These are phyloP conservation scores for Peronospora farinosa DNA, from an alignment of 352 stramenopile species.

Conservation along the genomic window DNA sequence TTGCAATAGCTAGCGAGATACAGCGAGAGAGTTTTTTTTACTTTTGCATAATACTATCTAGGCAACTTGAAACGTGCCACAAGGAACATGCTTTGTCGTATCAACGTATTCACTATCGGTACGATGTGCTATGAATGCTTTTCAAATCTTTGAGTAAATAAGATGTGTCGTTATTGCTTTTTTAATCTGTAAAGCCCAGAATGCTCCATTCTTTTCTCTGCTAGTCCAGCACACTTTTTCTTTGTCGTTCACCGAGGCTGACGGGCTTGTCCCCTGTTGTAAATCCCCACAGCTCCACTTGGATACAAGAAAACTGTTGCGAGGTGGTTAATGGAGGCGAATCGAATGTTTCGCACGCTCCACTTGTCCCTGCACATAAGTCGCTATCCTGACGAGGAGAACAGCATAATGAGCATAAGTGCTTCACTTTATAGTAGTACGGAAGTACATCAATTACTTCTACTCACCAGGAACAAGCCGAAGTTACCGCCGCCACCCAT, in stretches of 20 bases:
- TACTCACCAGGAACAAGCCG: constrained; percentile 79
- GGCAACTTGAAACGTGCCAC: constrained; percentile 1
- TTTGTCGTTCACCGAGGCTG: constrained; percentile 29
- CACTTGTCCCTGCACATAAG: constrained; percentile 74
- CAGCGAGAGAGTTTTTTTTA: constrained; percentile 2
- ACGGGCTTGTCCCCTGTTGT: constrained; percentile 51
- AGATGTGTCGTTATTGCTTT: constrained; percentile 14
- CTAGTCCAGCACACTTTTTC: constrained; percentile 70
- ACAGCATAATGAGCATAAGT: constrained; percentile 1
- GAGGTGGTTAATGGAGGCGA: constrained; percentile 68
- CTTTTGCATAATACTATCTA: constrained; percentile 10
- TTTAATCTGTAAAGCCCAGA: constrained; percentile 4
- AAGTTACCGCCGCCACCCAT: constrained; percentile 89
- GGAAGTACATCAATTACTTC: background rate
- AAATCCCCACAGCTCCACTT: constrained; percentile 86
- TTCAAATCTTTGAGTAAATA: constrained; percentile 30
- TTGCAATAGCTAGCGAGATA: constrained; percentile 15
- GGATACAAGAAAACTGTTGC: constrained; percentile 74
- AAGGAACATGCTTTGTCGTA: background rate
- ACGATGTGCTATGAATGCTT: constrained; percentile 10
- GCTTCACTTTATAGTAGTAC: background rate
- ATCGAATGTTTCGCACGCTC: constrained; percentile 83
- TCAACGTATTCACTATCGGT: constrained; percentile 5
- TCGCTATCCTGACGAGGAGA: constrained; percentile 61
- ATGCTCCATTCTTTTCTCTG: constrained; percentile 10